phyloP scores from a whole-genome alignment of 352 stramenopile species.

The Pythium pyrilobum region DNA sequence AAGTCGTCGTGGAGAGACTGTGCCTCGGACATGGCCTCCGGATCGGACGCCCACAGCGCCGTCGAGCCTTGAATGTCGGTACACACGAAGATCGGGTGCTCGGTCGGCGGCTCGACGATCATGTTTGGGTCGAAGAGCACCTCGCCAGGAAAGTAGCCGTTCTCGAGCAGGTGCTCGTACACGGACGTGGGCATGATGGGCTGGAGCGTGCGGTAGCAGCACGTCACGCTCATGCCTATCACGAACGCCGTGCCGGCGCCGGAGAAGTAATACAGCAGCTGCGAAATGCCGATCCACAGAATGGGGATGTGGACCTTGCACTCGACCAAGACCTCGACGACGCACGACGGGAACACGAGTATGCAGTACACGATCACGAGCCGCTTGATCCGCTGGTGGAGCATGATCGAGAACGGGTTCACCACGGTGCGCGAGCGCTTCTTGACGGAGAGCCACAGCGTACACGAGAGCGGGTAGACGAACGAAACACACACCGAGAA shows the following conservation, averaged over 20 bases:
- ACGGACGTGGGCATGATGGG: conserved; percentile 55
- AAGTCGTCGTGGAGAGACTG: conserved; percentile 72
- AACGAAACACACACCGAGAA: conserved; percentile 47
- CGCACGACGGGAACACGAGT: conserved; percentile 54
- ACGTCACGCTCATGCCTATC: conserved; percentile 56
- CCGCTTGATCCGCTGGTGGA: conserved; percentile 63
- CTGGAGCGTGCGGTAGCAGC: conserved; percentile 51
- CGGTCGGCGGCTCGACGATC: conserved; percentile 38
- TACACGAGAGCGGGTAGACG: conserved; percentile 48
- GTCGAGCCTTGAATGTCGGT: conserved; percentile 83
- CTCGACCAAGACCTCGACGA: conserved; percentile 37
- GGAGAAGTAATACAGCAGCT: conserved; percentile 58
- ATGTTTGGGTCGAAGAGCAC: conserved; percentile 12
- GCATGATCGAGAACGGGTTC: conserved; percentile 33
- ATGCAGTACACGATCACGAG: conserved; percentile 65
- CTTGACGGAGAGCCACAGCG: conserved; percentile 36
- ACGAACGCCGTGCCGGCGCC: conserved; percentile 51
- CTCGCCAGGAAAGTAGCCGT: conserved; percentile 47
- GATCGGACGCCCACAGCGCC: conserved; percentile 45
- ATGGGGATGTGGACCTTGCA: conserved; percentile 27
- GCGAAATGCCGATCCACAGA: conserved; percentile 38
- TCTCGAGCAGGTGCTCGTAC: conserved; percentile 58
- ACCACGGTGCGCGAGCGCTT: conserved; percentile 40
- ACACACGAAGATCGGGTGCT: conserved; percentile 65
- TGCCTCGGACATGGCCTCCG: conserved; percentile 51